These are phyloP conservation scores for Neurospora sp. DNA, from an alignment of 2,329 filamentous ascomycete species.

Conservation along the genomic window DNA sequence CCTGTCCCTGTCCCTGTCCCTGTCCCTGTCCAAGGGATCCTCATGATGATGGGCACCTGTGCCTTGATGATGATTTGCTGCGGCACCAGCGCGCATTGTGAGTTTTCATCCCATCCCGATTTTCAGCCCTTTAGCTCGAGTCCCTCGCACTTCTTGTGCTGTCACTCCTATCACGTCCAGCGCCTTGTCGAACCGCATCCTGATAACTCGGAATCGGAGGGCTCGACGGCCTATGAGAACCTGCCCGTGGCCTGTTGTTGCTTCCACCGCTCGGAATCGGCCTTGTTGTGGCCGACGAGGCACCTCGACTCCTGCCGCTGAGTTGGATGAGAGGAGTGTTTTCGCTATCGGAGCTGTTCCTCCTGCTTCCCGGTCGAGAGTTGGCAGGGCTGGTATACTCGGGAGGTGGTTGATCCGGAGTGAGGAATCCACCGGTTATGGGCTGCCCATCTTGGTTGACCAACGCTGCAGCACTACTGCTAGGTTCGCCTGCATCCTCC, in stretches of 20 bases:
- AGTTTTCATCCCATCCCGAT: neutral
- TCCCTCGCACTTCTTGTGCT: conserved; percentile 22
- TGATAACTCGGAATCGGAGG: conserved; percentile 79
- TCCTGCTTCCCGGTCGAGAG: conserved; percentile 41
- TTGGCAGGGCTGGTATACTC: conserved; percentile 60
- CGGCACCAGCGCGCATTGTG: neutral
- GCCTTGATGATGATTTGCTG: neutral
- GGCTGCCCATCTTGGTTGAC: conserved; percentile 26
- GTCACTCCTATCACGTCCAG: conserved; percentile 35
- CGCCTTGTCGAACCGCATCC: conserved; percentile 55
- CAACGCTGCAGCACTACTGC: conserved; percentile 40
- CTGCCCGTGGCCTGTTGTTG: conserved; percentile 8
- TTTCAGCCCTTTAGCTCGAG: conserved; percentile 5
- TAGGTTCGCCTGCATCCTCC: conserved; percentile 65
- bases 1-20: neutral
- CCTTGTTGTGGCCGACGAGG: conserved; percentile 33
- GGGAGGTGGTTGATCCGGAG: conserved; percentile 49
- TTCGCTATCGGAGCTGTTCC: conserved; percentile 50
- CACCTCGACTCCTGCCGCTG: conserved; percentile 36
- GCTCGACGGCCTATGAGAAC: conserved; percentile 22
- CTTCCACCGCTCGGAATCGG: conserved; percentile 16
- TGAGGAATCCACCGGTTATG: conserved; percentile 21
- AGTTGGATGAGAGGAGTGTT: conserved; percentile 41
- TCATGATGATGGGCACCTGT: neutral
- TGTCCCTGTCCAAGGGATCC: neutral